Base-by-base conservation (phyloP, 2,329 filamentous ascomycete species). In the Colletotrichum kahawae region DNA sequence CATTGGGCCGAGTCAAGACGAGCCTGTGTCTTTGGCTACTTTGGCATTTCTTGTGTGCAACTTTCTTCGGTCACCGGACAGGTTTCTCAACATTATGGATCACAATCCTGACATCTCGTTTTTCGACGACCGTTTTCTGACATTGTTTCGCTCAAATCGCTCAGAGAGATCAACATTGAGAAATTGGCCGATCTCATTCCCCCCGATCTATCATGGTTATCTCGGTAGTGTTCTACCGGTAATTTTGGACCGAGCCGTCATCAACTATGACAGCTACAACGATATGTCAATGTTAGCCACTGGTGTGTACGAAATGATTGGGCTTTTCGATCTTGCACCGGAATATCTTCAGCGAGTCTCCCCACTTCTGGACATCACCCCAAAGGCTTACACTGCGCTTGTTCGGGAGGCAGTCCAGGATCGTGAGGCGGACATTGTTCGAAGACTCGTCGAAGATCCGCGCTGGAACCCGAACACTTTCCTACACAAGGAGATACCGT, bases 381-480 rank as follows among this genome's bases (percentile, higher is more conserved):
- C 48, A 24, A 29, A 21, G 8, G 10, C 12, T 4, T 75, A 54
- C 21, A 18, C 5, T 9, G 14, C 51, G 8, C 13, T 66, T 3
- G 76, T 67, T 14, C 36, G 36, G 18, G 36, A 64, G 9, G 67
- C 66, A n/a, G 21, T 74, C 14, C 57, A 43, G 21, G 34, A 67
- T 10, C 14, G 13, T 13, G 67, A 76, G 16, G n/a, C 38, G 7
- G 36, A 13, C 14, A 27, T 74, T n/a, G 29, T 77, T 33, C 21
- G 59, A 12, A 65, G 74, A 13, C 67, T 77, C 12, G 59, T 68
- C 5, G 29, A 69, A 31, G 76, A 77, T 12, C 67, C 74, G 33
- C 76, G 76, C 3, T 77, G 74, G 74, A 14, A 77, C 2, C 76
- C 76, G 10, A 56, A 77, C 21, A 27, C n/a, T 12, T 18, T n/a